Base-by-base conservation (phyloP, 495 filamentous ascomycete species). In the Tuber melanosporum region DNA sequence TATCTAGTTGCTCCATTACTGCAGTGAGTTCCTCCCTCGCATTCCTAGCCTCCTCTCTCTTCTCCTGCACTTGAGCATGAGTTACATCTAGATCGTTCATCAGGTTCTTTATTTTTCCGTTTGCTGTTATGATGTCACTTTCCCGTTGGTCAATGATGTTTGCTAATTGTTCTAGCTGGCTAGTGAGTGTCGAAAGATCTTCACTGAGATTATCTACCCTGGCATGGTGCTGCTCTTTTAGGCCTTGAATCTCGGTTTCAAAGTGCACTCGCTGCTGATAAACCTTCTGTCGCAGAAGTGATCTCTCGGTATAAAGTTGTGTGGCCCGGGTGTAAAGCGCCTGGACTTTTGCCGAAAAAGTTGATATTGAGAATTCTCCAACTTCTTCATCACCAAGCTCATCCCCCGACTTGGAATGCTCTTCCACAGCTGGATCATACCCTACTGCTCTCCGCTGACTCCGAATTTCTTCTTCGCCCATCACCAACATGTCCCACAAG, bases 321-420 rank as follows among this genome's bases (percentile, higher is more conserved):
- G 78, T 80, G 22, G 77, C 78, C 26, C 73, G 87, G 75, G 70
- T 88, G 41, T 92, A 92, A 10, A 98, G 85, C 81, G 89, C 89
- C 82, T 93, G 92, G 2, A 99, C 88, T 83, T 92, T 96, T 22
- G 89, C 84, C 15, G 90, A 91, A 85, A 95, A 93, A 2, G 87
- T 88, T 49, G 86, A 85, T 9, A 93, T 84, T 2, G 91, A 91
- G 84, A 92, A 95, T 12, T 86, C 79, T 26, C 72, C 62, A 3
- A 45, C 17, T 73, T 92, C 88, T 74, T 86, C 86, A 15, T 84
- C 77, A 74, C 88, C 84, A 73, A 84, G 84, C 39, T 84, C 85
- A 15, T 86, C 83, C 74, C 91, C 90, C 72, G 83, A 84, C 22
- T 83, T 78, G 14, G 82, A 76, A 72, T 87, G 84, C 66, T 84